phyloP scores from a whole-genome alignment of 169 alveolate species.

The Plasmodium cynomolgi region DNA sequence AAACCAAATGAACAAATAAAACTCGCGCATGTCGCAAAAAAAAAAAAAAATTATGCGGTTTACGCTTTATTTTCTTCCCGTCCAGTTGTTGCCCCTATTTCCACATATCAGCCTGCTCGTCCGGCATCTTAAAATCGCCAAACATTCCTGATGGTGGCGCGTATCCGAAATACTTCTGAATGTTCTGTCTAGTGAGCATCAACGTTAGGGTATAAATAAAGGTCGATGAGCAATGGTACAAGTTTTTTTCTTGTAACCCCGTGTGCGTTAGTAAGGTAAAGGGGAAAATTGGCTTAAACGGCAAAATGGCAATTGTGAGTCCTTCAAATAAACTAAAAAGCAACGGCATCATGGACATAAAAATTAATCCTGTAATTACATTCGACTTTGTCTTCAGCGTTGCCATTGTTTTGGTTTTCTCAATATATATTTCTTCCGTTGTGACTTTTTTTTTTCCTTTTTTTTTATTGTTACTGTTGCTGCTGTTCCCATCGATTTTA shows the following conservation, averaged over 20 bases:
- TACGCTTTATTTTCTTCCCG: neutral
- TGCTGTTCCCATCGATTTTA: slow-evolving; percentile 28
- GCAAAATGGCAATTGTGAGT: slow-evolving; percentile 83
- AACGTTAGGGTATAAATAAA: slow-evolving; percentile 82
- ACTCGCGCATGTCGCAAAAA: neutral
- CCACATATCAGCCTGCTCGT: slow-evolving; percentile 69
- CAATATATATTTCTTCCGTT: slow-evolving; percentile 49
- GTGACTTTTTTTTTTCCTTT: slow-evolving; percentile 26
- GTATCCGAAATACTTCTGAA: slow-evolving; percentile 81
- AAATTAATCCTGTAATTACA: slow-evolving; percentile 82
- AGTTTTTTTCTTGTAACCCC: slow-evolving; percentile 76
- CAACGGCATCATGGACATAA: slow-evolving; percentile 85
- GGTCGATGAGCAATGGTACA: slow-evolving; percentile 84
- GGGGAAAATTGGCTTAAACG: slow-evolving; percentile 84
- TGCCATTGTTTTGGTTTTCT: slow-evolving; percentile 70
- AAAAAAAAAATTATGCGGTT: neutral
- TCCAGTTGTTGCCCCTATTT: slow-evolving; percentile 25
- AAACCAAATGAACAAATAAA: neutral
- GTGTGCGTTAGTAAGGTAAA: slow-evolving; percentile 81
- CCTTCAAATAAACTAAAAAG: slow-evolving; percentile 87
- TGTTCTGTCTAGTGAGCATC: slow-evolving; percentile 79
- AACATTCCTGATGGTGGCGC: slow-evolving; percentile 76
- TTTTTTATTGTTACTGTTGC: slow-evolving; percentile 18
- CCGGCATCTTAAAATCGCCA: slow-evolving; percentile 77
- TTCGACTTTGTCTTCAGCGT: slow-evolving; percentile 69